Percentiles rank a stretch among this genome's conserved stretches.
Conservation (phyloP, 768 basidiomycete species). For the Porphyrellus cyaneotinctus region DNA sequence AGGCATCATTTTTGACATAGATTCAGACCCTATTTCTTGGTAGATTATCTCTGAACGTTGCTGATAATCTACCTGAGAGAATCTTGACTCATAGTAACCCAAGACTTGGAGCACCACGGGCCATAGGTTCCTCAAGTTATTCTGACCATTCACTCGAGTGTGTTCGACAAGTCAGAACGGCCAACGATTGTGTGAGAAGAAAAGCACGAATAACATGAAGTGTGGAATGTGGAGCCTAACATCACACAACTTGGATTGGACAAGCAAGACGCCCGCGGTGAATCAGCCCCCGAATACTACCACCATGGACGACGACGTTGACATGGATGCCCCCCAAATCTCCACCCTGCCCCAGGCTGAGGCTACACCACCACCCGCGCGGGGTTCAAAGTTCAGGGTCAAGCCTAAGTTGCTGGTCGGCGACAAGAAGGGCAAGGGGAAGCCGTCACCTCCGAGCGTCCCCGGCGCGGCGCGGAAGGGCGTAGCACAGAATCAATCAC, state of each 20-base stretch:
- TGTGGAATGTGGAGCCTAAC: slow-evolving; percentile 1
- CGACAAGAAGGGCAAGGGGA: slow-evolving; percentile 38
- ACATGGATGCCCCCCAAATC: slow-evolving; percentile 80
- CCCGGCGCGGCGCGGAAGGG: slow-evolving; percentile 20
- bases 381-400: slow-evolving; percentile 41
- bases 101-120: no score
- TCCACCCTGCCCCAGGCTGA: slow-evolving; percentile 69
- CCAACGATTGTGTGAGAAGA: slow-evolving; percentile 22
- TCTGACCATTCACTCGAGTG: no score
- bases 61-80: no score
- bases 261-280: background rate
- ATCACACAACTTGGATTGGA: no score
- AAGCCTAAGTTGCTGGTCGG: slow-evolving; percentile 51
- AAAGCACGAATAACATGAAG: background rate
- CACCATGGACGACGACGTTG: slow-evolving; percentile 41
- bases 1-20: no score
- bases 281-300: background rate
- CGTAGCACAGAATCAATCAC: slow-evolving; percentile 14
- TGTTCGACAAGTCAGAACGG: no score
- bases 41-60: no score
- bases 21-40: background rate
- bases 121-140: no score
- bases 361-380: slow-evolving; percentile 58
- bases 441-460: slow-evolving; percentile 32
- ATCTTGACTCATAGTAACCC: no score